Evolutionary conservation across 768 basidiomycete species (phyloP), one percentile per base, ranked within the genome.

Genomic region (Phylloporus sp.): DNA sequence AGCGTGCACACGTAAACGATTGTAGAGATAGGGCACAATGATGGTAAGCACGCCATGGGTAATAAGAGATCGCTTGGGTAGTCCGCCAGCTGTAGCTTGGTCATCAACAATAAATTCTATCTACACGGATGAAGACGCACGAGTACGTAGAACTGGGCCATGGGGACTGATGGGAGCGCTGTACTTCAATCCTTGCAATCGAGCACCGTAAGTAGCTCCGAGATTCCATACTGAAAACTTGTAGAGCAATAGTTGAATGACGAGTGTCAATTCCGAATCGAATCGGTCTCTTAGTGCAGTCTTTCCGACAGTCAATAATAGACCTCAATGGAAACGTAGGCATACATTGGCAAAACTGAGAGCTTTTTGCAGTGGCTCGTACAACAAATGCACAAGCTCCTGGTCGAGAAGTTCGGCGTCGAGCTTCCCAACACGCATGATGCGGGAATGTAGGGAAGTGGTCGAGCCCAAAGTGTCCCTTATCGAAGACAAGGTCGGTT

Each of bases 341-440:
- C 81, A 52, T 66, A 91, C 90, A 54, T 79, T 78, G 40, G 90
- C 69, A 13, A 82, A 68, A 21, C 77, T 73, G 18, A 95, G 66
- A 1, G 92, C 82, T 49, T 78, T 85, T 52, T 73, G 71, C 38
- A 97, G 65, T n/a, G 92, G 93, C 44, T 88, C 88, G 58, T 80
- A 81, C 26, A 98, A 74, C 49, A 96, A 69, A 23, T 82, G 77
- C 26, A 86, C 80, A 15, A 98, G 78, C 52, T 96, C 92, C 54
- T 84, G 80, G 69, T 98, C 95, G 38, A 97, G 76, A 20, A 94
- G 74, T 56, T 91, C 86, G 4, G 94, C 82, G 64, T 98, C 95
- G 43, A 97, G 80, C 65, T 95, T 90, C 8, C 88, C 86, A 38
- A 98, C 91, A 35, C 93, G 86, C 21, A 81, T 71, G 24, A 84